Percentiles rank a stretch among this genome's conserved stretches.
phyloP scores from a whole-genome alignment of 1,284 basidiomycete species.

The Melampsora americana region DNA sequence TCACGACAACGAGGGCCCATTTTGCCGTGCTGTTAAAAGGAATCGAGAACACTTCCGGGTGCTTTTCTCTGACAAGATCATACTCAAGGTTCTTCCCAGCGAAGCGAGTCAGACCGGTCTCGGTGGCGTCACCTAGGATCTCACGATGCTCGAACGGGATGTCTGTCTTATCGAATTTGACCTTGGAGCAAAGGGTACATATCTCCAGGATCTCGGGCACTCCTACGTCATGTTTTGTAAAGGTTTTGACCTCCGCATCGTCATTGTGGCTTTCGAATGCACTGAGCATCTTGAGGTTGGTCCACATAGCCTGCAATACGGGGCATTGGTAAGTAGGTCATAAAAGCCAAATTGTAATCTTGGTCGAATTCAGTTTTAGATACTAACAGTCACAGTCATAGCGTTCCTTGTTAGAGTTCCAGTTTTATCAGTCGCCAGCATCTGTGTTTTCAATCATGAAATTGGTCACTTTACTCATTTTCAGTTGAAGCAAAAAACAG shows the following conservation, averaged over 20 bases:
- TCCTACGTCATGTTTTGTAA: slow-evolving; percentile 60
- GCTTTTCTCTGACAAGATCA: slow-evolving; percentile 60
- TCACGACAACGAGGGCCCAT: slow-evolving; percentile 67
- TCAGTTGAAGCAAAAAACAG: slow-evolving; percentile 31
- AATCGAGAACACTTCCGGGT: slow-evolving; percentile 65
- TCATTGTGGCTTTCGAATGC: slow-evolving; percentile 64
- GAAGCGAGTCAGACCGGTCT: slow-evolving; percentile 66
- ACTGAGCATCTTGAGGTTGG: slow-evolving; percentile 25
- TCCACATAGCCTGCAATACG: slow-evolving; percentile 26
- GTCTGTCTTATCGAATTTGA: slow-evolving; percentile 67
- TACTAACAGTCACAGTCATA: slow-evolving; percentile 61
- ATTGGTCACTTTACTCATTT: neutral
- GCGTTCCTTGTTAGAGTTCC: slow-evolving; percentile 70
- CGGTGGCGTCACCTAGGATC: slow-evolving; percentile 68
- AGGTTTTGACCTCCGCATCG: slow-evolving; percentile 59
- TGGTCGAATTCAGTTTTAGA: slow-evolving; percentile 44
- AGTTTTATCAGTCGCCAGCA: slow-evolving; percentile 71
- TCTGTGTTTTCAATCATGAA: slow-evolving; percentile 57
- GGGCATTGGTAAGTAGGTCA: slow-evolving; percentile 67
- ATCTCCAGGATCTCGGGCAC: slow-evolving; percentile 66
- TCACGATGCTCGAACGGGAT: slow-evolving; percentile 64
- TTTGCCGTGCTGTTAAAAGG: slow-evolving; percentile 71
- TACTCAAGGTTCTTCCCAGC: slow-evolving; percentile 61
- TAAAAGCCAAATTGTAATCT: slow-evolving; percentile 58
- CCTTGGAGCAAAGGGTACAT: slow-evolving; percentile 64